A percentile compares a stretch with the other conserved stretches of the same genome.
phyloP scores from a whole-genome alignment of 2,329 filamentous ascomycete genomes.

The Tolypocladium album region DNA sequence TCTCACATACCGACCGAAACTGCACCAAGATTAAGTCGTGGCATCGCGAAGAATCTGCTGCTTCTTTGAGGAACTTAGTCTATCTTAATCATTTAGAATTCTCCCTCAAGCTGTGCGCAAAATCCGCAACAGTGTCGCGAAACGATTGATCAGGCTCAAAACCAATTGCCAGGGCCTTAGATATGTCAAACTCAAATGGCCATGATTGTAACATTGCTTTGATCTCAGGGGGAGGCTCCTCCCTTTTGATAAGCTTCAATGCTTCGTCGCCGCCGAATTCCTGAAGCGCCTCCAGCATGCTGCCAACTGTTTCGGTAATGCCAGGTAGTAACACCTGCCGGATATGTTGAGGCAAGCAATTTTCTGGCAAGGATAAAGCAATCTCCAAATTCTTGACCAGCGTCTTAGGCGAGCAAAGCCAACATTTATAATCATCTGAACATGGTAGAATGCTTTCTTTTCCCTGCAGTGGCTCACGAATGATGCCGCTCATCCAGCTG shows the following conservation, averaged over 20 bases:
- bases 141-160: constrained; percentile 33
- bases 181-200: constrained; percentile 39
- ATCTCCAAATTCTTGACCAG: constrained; percentile 37
- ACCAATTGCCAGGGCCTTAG: constrained; percentile 41
- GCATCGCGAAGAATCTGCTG: no score
- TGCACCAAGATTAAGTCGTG: no score
- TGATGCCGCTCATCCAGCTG: constrained; percentile 51
- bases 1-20: no score
- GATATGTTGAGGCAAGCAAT: constrained; percentile 19
- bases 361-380: constrained; percentile 27
- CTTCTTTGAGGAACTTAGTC: no score
- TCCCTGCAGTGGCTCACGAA: constrained; percentile 42
- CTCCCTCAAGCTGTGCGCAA: constrained; percentile 9
- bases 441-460: constrained; percentile 35
- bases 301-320: constrained; percentile 37
- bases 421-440: constrained; percentile 32
- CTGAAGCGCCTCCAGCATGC: constrained; percentile 40
- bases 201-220: constrained; percentile 41
- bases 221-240: constrained; percentile 33
- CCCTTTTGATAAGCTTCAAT: constrained; percentile 29
- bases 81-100: not conserved
- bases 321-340: constrained; percentile 41
- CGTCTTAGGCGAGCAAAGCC: constrained; percentile 41
- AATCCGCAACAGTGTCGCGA: constrained; percentile 19
- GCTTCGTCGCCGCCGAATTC: constrained; percentile 35